phyloP scores from a whole-genome alignment of 139 green algal genomes.

The Deuterostichococcus epilithicus region DNA sequence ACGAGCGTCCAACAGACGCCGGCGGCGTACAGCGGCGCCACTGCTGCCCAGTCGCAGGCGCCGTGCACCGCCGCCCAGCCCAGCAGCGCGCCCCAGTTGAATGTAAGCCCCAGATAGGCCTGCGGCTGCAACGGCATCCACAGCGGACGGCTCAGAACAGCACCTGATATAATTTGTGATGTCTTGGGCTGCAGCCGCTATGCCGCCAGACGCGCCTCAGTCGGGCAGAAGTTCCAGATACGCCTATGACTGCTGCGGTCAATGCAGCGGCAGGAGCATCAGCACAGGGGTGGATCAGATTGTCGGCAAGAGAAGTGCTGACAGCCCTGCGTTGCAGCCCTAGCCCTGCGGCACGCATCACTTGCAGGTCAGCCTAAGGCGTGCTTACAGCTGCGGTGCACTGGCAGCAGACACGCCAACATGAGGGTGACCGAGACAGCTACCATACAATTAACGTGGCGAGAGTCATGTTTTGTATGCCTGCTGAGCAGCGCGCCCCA shows the following conservation, averaged over 20 bases:
- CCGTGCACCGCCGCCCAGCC: constrained; percentile 83
- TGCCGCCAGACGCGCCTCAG: constrained; percentile 94
- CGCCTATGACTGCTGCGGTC: constrained; percentile 71
- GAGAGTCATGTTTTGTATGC: no score
- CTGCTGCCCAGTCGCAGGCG: constrained; percentile 58
- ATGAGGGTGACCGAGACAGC: no score
- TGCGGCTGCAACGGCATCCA: constrained; percentile 77
- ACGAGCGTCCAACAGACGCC: constrained; percentile 89
- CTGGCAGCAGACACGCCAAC: no score
- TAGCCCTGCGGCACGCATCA: no score
- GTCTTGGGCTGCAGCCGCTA: constrained; percentile 55
- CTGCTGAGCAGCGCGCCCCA: no score
- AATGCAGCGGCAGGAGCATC: constrained; percentile 21
- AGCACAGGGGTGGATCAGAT: background rate
- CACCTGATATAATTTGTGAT: no score
- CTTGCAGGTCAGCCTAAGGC: no score
- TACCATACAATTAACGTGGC: no score
- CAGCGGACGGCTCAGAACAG: no score
- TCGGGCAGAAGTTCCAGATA: constrained; percentile 96
- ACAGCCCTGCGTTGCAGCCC: no score
- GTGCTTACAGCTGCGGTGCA: no score
- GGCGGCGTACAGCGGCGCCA: constrained; percentile 81
- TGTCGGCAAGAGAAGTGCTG: no score
- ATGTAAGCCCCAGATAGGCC: constrained; percentile 88
- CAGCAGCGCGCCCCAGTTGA: constrained; percentile 97